A percentile compares a stretch with the other conserved stretches of the same genome.
phyloP scores from a whole-genome alignment of 2,329 filamentous ascomycete species.

The Talaromyces sp. region DNA sequence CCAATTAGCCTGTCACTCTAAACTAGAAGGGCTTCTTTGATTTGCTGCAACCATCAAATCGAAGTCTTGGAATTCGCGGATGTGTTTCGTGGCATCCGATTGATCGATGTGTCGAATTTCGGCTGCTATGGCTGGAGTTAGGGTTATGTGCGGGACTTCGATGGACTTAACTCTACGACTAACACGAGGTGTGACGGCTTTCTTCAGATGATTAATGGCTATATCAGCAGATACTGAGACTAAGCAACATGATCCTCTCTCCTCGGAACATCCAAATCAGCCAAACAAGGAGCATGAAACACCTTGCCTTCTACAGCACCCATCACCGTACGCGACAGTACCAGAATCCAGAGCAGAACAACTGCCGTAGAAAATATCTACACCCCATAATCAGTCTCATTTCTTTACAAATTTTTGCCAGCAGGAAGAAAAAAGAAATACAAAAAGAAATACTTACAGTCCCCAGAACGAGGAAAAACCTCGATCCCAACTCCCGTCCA shows the following conservation, averaged over 20 bases:
- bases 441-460: conserved; percentile 40
- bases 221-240: background rate
- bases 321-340: conserved; percentile 51
- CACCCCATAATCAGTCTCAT: background rate
- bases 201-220: background rate
- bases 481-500: conserved; percentile 53
- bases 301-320: conserved; percentile 51
- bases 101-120: background rate
- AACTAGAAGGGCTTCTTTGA: background rate
- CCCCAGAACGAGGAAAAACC: conserved; percentile 58
- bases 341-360: conserved; percentile 56
- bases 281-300: conserved; percentile 57
- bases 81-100: background rate
- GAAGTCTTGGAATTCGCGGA: background rate
- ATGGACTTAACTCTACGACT: no score
- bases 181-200: background rate
- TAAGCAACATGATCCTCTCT: background rate
- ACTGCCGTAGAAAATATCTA: conserved; percentile 50
- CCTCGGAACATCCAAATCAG: conserved; percentile 29
- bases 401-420: no score
- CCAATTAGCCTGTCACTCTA: background rate
- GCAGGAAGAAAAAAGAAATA: background rate
- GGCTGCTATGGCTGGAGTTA: background rate
- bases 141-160: background rate
- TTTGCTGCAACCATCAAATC: background rate